These are phyloP conservation scores for Benincasa hispida DNA, from an alignment of 306 rosid species.

Conservation along the genomic window DNA sequence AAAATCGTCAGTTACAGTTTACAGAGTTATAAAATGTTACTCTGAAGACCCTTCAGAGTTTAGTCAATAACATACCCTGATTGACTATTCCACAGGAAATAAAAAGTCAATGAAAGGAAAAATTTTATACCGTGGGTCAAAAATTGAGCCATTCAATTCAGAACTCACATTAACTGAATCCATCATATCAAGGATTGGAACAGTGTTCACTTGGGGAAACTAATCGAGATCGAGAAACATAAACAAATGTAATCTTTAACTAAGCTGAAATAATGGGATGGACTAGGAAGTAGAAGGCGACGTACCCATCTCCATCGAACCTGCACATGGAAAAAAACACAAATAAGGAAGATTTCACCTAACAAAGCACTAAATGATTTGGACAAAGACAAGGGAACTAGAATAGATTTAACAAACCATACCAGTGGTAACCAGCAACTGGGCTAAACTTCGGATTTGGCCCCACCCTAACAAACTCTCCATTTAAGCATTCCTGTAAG, in stretches of 20 bases:
- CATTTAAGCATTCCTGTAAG: constrained; percentile 72
- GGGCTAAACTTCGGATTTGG: constrained; percentile 80
- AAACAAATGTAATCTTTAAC: constrained; percentile 4
- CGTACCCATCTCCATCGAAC: constrained; percentile 99
- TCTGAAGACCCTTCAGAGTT: neutral
- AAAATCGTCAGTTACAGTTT: neutral
- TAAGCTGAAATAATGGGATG: constrained; percentile 8
- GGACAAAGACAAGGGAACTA: neutral
- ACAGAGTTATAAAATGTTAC: neutral
- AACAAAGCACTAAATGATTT: neutral
- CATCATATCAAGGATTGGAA: neutral
- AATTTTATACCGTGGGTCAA: neutral
- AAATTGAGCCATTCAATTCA: neutral
- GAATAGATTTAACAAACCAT: neutral
- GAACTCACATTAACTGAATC: neutral
- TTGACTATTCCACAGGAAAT: neutral
- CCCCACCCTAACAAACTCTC: constrained; percentile 95
- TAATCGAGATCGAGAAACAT: neutral
- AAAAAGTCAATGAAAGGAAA: neutral
- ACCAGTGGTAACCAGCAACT: constrained; percentile 93
- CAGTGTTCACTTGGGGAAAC: neutral
- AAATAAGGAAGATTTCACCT: constrained; percentile 7
- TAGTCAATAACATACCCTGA: neutral
- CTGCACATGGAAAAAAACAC: constrained; percentile 39
- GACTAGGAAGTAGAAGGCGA: constrained; percentile 14